Percentiles rank a stretch among this genome's conserved stretches.
These are phyloP conservation scores for Xylariaceae sp. DNA, from an alignment of 2,329 filamentous ascomycete species.

Conservation along the genomic window DNA sequence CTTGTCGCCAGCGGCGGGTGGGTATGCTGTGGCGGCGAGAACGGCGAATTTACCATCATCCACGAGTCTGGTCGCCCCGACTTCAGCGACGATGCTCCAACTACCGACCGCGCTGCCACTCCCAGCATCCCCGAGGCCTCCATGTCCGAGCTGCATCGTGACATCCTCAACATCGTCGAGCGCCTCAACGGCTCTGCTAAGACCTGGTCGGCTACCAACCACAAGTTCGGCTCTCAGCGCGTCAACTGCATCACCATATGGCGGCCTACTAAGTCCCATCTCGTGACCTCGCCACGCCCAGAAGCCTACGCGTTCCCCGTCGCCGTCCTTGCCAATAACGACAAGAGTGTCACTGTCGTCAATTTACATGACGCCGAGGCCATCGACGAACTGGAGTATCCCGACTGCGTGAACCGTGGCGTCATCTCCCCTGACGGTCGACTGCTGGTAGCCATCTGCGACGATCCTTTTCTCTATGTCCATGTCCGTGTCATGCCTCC, in stretches of 20 bases:
- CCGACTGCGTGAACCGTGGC: conserved; percentile 87
- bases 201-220: conserved; percentile 46
- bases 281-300: conserved; percentile 21
- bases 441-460: conserved; percentile 77
- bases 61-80: conserved; percentile 39
- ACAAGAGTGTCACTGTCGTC: conserved; percentile 82
- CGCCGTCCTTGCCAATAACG: conserved; percentile 84
- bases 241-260: conserved; percentile 65
- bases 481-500: conserved; percentile 54
- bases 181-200: conserved; percentile 38
- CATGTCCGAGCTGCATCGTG: conserved; percentile 28
- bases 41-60: conserved; percentile 82
- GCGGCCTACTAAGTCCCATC: conserved; percentile 43
- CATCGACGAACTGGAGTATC: conserved; percentile 68
- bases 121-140: conserved; percentile 31
- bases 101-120: conserved; percentile 24
- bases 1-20: conserved; percentile 82
- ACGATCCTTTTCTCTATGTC: conserved; percentile 82
- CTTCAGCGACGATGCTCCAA: conserved; percentile 30
- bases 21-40: conserved; percentile 85
- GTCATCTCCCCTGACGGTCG: conserved; percentile 87
- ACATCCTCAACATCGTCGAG: conserved; percentile 31
- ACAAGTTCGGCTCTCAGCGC: conserved; percentile 55
- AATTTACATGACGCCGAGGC: conserved; percentile 63
- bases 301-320: conserved; percentile 50